Evolutionary conservation across 2,329 filamentous ascomycete genomes (phyloP).

Genomic region (Blumeriella jaapii): DNA sequence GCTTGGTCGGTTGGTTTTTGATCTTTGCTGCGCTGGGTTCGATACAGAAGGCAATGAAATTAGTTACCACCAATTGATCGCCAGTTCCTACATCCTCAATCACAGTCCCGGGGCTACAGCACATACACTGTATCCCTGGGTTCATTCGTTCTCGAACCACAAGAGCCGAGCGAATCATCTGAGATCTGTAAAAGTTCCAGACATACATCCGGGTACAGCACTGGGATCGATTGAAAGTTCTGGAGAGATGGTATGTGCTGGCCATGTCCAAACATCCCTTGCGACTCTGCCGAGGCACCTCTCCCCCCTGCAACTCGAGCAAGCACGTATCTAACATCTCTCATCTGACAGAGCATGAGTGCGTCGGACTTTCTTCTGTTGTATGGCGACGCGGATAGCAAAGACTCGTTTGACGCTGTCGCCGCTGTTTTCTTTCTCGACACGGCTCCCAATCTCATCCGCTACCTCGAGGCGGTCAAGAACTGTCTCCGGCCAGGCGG

Average conservation of each 20-base stretch:
- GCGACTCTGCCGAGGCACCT: too few relatives aligned
- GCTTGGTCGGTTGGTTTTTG: constrained; percentile 78
- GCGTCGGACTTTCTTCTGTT: constrained; percentile 87
- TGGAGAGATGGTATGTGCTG: constrained; percentile 36
- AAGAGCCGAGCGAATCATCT: constrained; percentile 63
- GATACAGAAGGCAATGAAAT: constrained; percentile 85
- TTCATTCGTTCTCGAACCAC: constrained; percentile 82
- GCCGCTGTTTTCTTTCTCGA: constrained; percentile 93
- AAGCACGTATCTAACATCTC: too few relatives aligned
- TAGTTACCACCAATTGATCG: constrained; percentile 91
- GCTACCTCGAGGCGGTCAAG: constrained; percentile 74
- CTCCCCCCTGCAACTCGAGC: too few relatives aligned
- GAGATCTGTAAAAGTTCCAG: constrained; percentile 61
- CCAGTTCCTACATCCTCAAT: constrained; percentile 68
- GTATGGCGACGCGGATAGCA: constrained; percentile 56
- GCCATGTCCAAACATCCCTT: too few relatives aligned
- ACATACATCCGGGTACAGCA: constrained; percentile 57
- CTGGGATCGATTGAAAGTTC: constrained; percentile 30
- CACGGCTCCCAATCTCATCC: constrained; percentile 84
- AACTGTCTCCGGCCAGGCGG: constrained; percentile 70
- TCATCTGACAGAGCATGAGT: constrained; percentile 66
- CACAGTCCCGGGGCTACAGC: constrained; percentile 45
- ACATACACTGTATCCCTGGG: constrained; percentile 75
- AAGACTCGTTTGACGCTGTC: constrained; percentile 63
- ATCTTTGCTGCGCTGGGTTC: constrained; percentile 65